Base-by-base conservation (phyloP, 2,329 filamentous ascomycete species). In the Venturia effusa region DNA sequence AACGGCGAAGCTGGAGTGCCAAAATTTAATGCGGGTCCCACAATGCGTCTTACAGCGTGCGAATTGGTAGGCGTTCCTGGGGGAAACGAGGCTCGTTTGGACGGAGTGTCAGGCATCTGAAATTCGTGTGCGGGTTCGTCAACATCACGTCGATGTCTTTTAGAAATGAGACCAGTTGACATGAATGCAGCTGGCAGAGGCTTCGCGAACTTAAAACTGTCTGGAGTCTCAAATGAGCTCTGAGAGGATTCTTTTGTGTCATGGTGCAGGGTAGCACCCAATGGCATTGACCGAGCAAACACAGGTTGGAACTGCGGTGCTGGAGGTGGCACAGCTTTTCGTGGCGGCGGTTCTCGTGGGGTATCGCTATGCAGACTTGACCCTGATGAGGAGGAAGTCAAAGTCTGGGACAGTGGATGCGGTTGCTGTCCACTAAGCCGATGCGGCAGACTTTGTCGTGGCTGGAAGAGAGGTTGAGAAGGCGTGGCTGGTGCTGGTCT, bases 151-250 rank as follows among this genome's bases (percentile, higher is more conserved):
- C 90, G 87, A 71, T 94, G 95, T 74, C 95, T 90, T 78, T 99
- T 99, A 13, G 94, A 97, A 63, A 99, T 88, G 34, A 99, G 79
- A 1, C 93, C 92, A 0, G 94, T 97, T 1, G 94, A 97, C 80
- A 91, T 92, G 76, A 97, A 97, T 7, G 92, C 92, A 48, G 89
- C 86, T 39, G 89, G 87, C 64, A 89, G 82, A 27, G 92, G 88
- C 71, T 87, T 91, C 8, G 85, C 88, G 61, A 84, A 80, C 74
- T 90, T 92, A 76, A 89, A 94, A 63, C 84, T 84, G 63, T 88
- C 83, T 0, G 90, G 90, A 0, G 90, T 95, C 39, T 88, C 87
- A 68, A 90, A 87, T 4, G 80, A 81, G 24, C 80, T 80, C 1
- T 78, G 73, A 3, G 78, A 78, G 15, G 74, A 74, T n/a, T 74